These are phyloP conservation scores for Neurospora pannonica DNA, from an alignment of 495 filamentous ascomycete species.

Conservation along the genomic window DNA sequence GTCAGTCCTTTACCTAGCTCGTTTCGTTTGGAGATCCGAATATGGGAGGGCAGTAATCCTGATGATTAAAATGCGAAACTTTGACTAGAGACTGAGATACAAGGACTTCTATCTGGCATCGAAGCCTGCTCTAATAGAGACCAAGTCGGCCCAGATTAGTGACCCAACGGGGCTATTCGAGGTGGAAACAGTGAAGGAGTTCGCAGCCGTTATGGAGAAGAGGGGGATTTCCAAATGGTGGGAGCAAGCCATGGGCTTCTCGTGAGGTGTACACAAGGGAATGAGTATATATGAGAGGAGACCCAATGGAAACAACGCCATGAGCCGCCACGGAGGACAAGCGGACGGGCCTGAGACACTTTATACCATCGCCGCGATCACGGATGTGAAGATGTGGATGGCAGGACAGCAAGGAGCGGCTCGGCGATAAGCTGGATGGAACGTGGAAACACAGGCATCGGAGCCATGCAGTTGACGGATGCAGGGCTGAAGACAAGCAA, in stretches of 20 bases:
- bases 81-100: constrained; percentile 19
- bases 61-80: not conserved
- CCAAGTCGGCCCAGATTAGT: not conserved
- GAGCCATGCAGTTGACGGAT: not conserved
- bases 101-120: constrained; percentile 22
- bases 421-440: not conserved
- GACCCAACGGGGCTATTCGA: constrained; percentile 16
- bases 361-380: not conserved
- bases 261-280: not conserved
- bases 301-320: not conserved
- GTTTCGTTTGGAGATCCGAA: not conserved
- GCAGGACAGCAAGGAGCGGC: not conserved
- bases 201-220: constrained; percentile 20
- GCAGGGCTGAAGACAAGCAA: not conserved
- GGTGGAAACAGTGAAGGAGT: constrained; percentile 15
- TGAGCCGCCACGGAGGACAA: not conserved
- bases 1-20: constrained; percentile 8
- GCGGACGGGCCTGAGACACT: not conserved
- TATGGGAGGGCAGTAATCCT: not conserved
- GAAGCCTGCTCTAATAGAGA: constrained; percentile 13
- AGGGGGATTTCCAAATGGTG: constrained; percentile 19
- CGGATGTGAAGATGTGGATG: not conserved
- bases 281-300: not conserved
- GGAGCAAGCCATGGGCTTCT: constrained; percentile 20
- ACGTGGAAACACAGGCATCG: not conserved